Conservation (phyloP, 2,329 filamentous ascomycete genomes). For the Aspergillus caelatus region DNA sequence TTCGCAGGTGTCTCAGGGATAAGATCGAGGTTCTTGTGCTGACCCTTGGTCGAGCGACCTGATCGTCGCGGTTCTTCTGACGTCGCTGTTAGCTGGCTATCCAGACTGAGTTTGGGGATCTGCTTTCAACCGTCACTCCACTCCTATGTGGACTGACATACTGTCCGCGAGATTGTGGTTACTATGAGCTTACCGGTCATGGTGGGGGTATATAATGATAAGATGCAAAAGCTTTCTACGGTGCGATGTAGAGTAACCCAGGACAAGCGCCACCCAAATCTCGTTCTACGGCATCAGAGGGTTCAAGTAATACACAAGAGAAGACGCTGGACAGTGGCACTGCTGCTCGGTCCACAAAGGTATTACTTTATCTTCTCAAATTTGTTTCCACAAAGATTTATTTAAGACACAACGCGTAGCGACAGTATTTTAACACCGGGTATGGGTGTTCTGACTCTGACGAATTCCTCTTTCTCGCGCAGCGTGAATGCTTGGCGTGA, state of each 20-base stretch:
- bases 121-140: constrained; percentile 13
- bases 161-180: constrained; percentile 24
- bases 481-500: constrained; percentile 28
- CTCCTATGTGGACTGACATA: constrained; percentile 1
- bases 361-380: constrained; percentile 38
- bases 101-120: constrained; percentile 12
- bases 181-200: constrained; percentile 65
- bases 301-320: constrained; percentile 45
- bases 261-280: constrained; percentile 30
- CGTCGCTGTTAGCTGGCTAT: constrained; percentile 33
- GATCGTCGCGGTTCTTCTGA: constrained; percentile 87
- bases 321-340: constrained; percentile 34
- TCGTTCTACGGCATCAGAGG: constrained; percentile 45
- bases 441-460: constrained; percentile 18
- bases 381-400: constrained; percentile 22
- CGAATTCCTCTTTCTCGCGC: constrained; percentile 30
- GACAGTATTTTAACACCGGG: constrained; percentile 20
- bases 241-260: constrained; percentile 29
- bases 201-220: constrained; percentile 35
- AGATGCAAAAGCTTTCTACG: constrained; percentile 36
- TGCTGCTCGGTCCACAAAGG: constrained; percentile 31
- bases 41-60: constrained; percentile 93
- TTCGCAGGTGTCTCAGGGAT: constrained; percentile 61
- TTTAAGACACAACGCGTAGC: constrained; percentile 22
- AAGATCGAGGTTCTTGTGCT: constrained; percentile 84